Evolutionary conservation across 371 early-diverging fungal genomes (phyloP).

Genomic region (Apophysomyces variabilis): DNA sequence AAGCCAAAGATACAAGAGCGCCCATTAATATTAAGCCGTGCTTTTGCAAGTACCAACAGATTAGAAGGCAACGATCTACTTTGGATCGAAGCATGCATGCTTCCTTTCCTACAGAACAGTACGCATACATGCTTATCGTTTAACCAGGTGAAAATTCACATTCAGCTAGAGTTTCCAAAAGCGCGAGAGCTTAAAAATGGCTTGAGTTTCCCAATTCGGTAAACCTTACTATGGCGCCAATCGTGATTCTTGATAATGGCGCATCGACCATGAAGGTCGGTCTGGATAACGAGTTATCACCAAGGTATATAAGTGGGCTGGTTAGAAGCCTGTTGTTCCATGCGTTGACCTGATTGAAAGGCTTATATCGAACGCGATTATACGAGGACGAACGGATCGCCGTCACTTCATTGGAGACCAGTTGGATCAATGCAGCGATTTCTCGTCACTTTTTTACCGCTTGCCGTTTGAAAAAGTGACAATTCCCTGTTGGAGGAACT

Average conservation of each 20-base stretch:
- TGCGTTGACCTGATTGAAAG: slow-evolving; percentile 6
- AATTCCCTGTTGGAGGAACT: not conserved
- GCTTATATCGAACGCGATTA: slow-evolving; percentile 68
- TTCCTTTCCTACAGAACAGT: too few species aligned
- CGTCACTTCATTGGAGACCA: slow-evolving; percentile 74
- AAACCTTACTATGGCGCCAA: slow-evolving; percentile 18
- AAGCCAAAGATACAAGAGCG: too few species aligned
- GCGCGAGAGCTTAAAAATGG: too few species aligned
- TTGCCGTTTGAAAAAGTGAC: slow-evolving; percentile 70
- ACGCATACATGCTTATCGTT: too few species aligned
- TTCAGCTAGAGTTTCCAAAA: too few species aligned
- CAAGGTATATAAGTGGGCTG: slow-evolving; percentile 28
- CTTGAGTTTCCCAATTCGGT: too few species aligned
- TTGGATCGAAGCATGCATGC: too few species aligned
- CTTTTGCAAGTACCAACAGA: too few species aligned
- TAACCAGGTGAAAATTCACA: too few species aligned
- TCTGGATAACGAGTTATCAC: slow-evolving; percentile 34
- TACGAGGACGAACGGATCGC: slow-evolving; percentile 64
- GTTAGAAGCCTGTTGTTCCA: too few species aligned
- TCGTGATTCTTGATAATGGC: slow-evolving; percentile 78
- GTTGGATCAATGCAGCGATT: slow-evolving; percentile 66
- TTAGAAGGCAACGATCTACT: too few species aligned
- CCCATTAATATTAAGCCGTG: too few species aligned
- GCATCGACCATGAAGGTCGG: slow-evolving; percentile 77
- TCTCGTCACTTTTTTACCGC: slow-evolving; percentile 76